Percentiles rank a stretch among this genome's conserved stretches.
phyloP scores from a whole-genome alignment of 352 stramenopile species.

The Globisporangium nunn region DNA sequence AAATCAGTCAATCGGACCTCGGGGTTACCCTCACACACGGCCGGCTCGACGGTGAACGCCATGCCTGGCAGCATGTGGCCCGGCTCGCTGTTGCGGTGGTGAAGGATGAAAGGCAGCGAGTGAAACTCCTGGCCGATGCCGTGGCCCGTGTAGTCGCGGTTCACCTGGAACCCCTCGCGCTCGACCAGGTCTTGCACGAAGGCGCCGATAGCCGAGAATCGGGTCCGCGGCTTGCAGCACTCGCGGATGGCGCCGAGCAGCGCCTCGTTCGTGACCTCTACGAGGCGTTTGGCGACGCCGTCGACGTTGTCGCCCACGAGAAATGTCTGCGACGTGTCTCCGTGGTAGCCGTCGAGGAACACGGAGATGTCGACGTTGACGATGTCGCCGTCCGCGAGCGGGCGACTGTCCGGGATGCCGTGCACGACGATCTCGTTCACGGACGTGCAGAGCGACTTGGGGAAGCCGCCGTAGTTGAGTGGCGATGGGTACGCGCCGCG shows the following conservation, averaged over 20 bases:
- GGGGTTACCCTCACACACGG: conserved; percentile 88
- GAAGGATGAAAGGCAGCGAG: conserved; percentile 91
- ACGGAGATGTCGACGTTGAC: conserved; percentile 97
- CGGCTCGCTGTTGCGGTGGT: conserved; percentile 82
- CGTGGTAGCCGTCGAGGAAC: conserved; percentile 92
- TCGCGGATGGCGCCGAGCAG: conserved; percentile 80
- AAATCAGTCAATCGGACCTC: conserved; percentile 36
- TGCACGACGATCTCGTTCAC: conserved; percentile 98
- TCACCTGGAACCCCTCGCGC: conserved; percentile 69
- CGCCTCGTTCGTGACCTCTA: conserved; percentile 83
- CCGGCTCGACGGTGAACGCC: conserved; percentile 99
- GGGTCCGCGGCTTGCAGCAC: conserved; percentile 89
- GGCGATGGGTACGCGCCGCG: conserved; percentile 85
- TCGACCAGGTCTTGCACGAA: conserved; percentile 90
- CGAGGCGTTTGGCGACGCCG: conserved; percentile 74
- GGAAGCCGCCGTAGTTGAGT: conserved; percentile 92
- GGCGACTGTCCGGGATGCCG: conserved; percentile 92
- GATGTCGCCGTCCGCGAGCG: conserved; percentile 90
- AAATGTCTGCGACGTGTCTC: conserved; percentile 97
- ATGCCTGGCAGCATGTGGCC: conserved; percentile 88
- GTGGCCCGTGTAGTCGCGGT: conserved; percentile 94
- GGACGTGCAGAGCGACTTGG: conserved; percentile 93
- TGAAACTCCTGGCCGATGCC: conserved; percentile 96
- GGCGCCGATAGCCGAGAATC: conserved; percentile 92
- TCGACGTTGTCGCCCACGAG: conserved; percentile 90